phyloP scores from a whole-genome alignment of 2,329 filamentous ascomycete species.

The Berkeleyomyces basicola region DNA sequence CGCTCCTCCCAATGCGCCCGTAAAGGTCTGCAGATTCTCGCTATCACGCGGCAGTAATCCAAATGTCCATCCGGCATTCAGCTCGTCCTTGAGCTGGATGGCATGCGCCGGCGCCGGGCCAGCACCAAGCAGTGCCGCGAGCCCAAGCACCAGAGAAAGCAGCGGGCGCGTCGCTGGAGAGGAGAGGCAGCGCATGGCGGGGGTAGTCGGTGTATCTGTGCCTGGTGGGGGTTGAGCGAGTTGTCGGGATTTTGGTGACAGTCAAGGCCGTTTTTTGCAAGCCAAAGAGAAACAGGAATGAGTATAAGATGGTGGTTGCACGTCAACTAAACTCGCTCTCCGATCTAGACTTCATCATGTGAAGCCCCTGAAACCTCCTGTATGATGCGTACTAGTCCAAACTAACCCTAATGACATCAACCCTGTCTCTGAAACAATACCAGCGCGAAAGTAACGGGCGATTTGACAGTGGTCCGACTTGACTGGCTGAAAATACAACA shows the following conservation, averaged over 20 bases:
- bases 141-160: not conserved
- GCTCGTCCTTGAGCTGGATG: constrained; percentile 20
- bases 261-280: too few species aligned
- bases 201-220: not conserved
- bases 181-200: not conserved
- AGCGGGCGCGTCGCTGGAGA: not conserved
- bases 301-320: too few species aligned
- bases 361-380: too few species aligned
- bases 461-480: too few species aligned
- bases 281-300: too few species aligned
- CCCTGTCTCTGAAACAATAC: not conserved
- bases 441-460: too few species aligned
- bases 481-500: too few species aligned
- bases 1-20: constrained; percentile 24
- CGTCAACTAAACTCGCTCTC: too few species aligned
- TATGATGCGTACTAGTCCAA: too few species aligned
- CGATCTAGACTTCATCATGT: too few species aligned
- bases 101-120: constrained; percentile 2
- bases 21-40: constrained; percentile 27
- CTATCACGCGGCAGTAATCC: constrained; percentile 22
- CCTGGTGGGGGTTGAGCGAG: too few species aligned
- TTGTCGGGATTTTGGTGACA: too few species aligned
- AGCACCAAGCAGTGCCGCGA: constrained; percentile 3
- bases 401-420: not conserved
- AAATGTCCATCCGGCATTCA: constrained; percentile 23